These are phyloP conservation scores for Globisporangium camurandrum DNA, from an alignment of 352 stramenopile genomes.

Conservation along the genomic window DNA sequence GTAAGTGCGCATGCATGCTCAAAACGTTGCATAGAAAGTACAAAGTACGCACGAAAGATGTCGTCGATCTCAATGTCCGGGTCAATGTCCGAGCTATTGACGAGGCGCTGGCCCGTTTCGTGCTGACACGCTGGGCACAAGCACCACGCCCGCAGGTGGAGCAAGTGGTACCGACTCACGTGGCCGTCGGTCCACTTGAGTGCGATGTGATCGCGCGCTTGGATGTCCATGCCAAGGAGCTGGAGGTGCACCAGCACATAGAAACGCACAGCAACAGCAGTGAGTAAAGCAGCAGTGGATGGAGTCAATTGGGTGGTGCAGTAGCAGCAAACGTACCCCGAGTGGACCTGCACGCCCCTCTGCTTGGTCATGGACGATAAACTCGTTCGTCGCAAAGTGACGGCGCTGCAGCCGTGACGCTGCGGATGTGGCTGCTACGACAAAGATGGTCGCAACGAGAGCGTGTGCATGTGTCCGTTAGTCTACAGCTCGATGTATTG, in stretches of 20 bases:
- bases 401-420: conserved; percentile 2
- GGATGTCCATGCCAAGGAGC: conserved; percentile 63
- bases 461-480: neutral
- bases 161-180: conserved; percentile 59
- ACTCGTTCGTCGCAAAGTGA: conserved; percentile 23
- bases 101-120: conserved; percentile 65
- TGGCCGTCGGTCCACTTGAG: conserved; percentile 73
- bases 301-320: too few relatives aligned
- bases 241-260: conserved; percentile 8
- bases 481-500: too few relatives aligned
- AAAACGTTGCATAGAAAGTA: neutral
- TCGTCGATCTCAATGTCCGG: conserved; percentile 56
- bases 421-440: neutral
- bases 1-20: neutral
- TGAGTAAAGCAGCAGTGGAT: neutral
- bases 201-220: conserved; percentile 62
- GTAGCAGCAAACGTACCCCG: conserved; percentile 5
- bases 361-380: conserved; percentile 4
- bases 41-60: conserved; percentile 46
- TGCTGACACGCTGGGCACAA: conserved; percentile 62
- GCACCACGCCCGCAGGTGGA: conserved; percentile 78
- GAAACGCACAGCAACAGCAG: neutral
- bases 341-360: neutral
- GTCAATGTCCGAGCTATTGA: conserved; percentile 66
- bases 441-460: neutral